Evolutionary conservation across 2,329 filamentous ascomycete genomes (phyloP).

Genomic region (Fusarium circinatum): DNA sequence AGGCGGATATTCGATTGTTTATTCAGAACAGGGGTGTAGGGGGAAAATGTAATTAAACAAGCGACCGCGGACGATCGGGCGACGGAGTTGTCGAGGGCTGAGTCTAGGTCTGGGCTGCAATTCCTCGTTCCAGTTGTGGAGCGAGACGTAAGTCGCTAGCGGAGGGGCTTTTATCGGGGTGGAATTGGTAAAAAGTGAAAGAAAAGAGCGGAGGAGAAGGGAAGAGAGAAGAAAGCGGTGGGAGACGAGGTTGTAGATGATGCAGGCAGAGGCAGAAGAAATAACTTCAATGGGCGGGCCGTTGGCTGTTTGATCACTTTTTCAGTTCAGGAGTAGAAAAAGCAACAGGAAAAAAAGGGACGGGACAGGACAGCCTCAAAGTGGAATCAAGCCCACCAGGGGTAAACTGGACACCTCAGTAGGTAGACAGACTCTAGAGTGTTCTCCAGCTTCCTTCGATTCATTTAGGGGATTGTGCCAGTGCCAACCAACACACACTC

Average conservation of each 20-base stretch:
- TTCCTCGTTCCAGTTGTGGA: conserved; percentile 41
- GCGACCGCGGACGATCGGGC: conserved; percentile 35
- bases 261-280: conserved; percentile 2
- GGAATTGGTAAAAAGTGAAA: conserved; percentile 16
- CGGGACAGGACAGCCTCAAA: conserved; percentile 16
- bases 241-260: conserved; percentile 1
- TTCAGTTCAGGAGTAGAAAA: conserved; percentile 33
- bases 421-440: not conserved
- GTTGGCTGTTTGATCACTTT: conserved; percentile 26
- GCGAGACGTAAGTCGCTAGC: conserved; percentile 27
- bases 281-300: conserved; percentile 10
- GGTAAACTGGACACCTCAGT: not conserved
- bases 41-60: conserved; percentile 45
- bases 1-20: conserved; percentile 38
- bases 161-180: conserved; percentile 24
- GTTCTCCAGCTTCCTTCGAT: conserved; percentile 32
- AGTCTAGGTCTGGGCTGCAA: conserved; percentile 3
- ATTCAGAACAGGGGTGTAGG: conserved; percentile 43
- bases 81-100: conserved; percentile 30
- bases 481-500: not conserved
- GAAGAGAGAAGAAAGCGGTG: conserved; percentile 7
- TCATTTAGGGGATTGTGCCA: conserved; percentile 15
- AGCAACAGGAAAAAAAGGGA: conserved; percentile 30
- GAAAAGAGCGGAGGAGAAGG: conserved; percentile 15
- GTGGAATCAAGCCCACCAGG: conserved; percentile 31